These are phyloP conservation scores for Singerocomus inundabilis DNA, from an alignment of 1,284 basidiomycete genomes.

Conservation along the genomic window DNA sequence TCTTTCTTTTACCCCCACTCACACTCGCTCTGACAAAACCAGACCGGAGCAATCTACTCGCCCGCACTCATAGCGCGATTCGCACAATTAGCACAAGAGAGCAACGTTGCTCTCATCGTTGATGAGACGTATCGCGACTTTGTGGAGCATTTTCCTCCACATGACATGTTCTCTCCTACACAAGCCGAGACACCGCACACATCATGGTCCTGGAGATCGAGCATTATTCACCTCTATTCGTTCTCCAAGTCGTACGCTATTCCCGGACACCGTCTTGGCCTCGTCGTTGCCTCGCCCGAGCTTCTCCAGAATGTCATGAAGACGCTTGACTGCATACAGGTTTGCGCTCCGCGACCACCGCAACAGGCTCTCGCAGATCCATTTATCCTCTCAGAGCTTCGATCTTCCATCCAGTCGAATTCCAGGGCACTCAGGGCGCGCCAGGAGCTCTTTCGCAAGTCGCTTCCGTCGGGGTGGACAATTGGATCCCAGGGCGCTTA, in stretches of 20 bases:
- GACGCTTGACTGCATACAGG: slow-evolving; percentile 77
- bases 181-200: neutral
- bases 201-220: slow-evolving; percentile 51
- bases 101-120: slow-evolving; percentile 73
- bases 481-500: slow-evolving; percentile 69
- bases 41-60: slow-evolving; percentile 81
- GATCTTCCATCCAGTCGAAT: slow-evolving; percentile 51
- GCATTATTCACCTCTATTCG: slow-evolving; percentile 73
- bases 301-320: slow-evolving; percentile 59
- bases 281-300: slow-evolving; percentile 63
- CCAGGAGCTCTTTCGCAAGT: slow-evolving; percentile 56
- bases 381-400: slow-evolving; percentile 36
- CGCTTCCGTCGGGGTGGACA: slow-evolving; percentile 52
- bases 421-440: slow-evolving; percentile 54
- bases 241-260: slow-evolving; percentile 85
- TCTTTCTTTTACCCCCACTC: neutral
- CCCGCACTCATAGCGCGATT: slow-evolving; percentile 62
- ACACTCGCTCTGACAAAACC: slow-evolving; percentile 7
- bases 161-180: slow-evolving; percentile 46
- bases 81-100: slow-evolving; percentile 55
- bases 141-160: slow-evolving; percentile 53
- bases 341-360: slow-evolving; percentile 72
- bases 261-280: slow-evolving; percentile 83
- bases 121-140: slow-evolving; percentile 92
- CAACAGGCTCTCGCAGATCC: slow-evolving; percentile 52